Evolutionary conservation across 2,329 filamentous ascomycete species (phyloP).

Genomic region (Apiospora saccharicola): DNA sequence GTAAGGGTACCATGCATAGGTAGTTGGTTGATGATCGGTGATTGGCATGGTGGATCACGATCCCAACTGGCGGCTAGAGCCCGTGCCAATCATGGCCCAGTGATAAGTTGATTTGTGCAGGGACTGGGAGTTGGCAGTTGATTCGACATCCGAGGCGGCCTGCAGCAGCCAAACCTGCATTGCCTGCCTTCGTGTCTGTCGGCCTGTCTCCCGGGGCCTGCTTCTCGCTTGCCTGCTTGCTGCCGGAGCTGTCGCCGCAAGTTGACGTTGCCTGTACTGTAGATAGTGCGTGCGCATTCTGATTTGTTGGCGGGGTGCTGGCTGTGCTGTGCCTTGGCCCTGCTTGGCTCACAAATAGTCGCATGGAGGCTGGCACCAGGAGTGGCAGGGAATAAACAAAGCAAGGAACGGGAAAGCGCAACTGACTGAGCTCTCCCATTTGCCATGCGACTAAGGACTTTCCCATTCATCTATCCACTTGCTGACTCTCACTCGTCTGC

Average conservation of each 20-base stretch:
- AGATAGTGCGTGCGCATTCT: not conserved
- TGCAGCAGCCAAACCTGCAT: no score
- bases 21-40: not conserved
- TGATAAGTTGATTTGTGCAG: no score
- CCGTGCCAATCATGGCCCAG: not conserved
- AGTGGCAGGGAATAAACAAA: not conserved
- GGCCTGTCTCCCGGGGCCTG: not conserved
- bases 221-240: not conserved
- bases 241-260: not conserved
- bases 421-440: not conserved
- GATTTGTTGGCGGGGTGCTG: not conserved
- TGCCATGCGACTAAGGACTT: conserved; percentile 11
- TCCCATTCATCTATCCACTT: not conserved
- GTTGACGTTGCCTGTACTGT: not conserved
- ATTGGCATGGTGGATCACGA: not conserved
- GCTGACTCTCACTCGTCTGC: not conserved
- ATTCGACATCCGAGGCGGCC: no score
- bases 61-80: not conserved
- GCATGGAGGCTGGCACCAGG: not conserved
- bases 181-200: no score
- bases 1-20: no score
- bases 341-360: not conserved
- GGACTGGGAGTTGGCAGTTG: no score
- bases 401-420: not conserved
- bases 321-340: not conserved